Conservation (phyloP, 2,329 filamentous ascomycete species). For the Clarireedia hainanense region DNA sequence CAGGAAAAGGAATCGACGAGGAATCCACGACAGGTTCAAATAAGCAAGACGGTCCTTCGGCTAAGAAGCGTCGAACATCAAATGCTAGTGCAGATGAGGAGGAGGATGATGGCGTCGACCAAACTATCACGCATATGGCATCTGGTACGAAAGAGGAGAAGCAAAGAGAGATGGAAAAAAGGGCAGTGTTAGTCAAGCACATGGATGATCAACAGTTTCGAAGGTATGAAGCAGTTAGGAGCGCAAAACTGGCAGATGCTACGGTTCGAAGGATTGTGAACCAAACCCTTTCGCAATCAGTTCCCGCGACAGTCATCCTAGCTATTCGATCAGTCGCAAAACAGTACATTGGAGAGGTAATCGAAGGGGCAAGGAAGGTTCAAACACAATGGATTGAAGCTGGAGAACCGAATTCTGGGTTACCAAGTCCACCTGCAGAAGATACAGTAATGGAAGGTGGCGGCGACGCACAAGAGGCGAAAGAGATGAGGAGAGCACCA, state of each 20-base stretch:
- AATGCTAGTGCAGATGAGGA: conserved; percentile 43
- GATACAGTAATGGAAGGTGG: conserved; percentile 9
- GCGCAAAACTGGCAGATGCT: conserved; percentile 58
- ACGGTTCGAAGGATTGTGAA: conserved; percentile 71
- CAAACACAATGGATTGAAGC: conserved; percentile 63
- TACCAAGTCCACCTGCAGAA: conserved; percentile 36
- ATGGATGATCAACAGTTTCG: conserved; percentile 61
- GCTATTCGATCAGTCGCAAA: conserved; percentile 72
- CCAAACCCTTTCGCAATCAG: conserved; percentile 72
- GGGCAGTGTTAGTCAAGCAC: conserved; percentile 54
- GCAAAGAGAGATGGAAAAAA: conserved; percentile 49
- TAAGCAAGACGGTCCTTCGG: conserved; percentile 34
- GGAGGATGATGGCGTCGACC: conserved; percentile 35
- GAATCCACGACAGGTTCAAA: conserved; percentile 1
- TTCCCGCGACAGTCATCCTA: conserved; percentile 63
- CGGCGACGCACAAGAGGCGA: conserved; percentile 27
- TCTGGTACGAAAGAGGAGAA: conserved; percentile 60
- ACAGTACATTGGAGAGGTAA: conserved; percentile 67
- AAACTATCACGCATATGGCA: conserved; percentile 34
- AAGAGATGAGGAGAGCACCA: conserved; percentile 42
- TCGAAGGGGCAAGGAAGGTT: conserved; percentile 62
- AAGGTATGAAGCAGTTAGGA: conserved; percentile 64
- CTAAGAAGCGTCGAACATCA: conserved; percentile 34
- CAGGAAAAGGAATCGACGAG: conserved; percentile 39
- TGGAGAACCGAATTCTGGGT: conserved; percentile 49